Evolutionary conservation across 2,329 filamentous ascomycete species (phyloP).

Genomic region (Chaetothyriales sp.): DNA sequence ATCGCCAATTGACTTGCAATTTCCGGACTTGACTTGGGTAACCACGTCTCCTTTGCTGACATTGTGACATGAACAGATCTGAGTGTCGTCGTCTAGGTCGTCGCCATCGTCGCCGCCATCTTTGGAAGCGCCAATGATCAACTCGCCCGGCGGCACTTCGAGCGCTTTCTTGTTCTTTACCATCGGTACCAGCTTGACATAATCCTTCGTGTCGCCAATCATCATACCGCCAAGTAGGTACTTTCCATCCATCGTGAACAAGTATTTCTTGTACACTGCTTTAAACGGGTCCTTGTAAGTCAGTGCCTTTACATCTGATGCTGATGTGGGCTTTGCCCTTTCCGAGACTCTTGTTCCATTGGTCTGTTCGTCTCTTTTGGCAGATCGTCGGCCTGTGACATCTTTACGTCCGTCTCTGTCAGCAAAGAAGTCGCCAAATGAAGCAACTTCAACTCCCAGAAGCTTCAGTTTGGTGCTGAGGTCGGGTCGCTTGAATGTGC

Average conservation of each 20-base stretch:
- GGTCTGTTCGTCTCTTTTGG: constrained; percentile 28
- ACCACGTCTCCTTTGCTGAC: constrained; percentile 73
- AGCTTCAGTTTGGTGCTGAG: constrained; percentile 85
- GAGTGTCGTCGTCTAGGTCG: constrained; percentile 69
- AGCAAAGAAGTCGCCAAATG: constrained; percentile 87
- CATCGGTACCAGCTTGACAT: constrained; percentile 74
- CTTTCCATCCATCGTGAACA: constrained; percentile 80
- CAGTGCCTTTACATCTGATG: constrained; percentile 58
- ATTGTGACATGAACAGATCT: constrained; percentile 88
- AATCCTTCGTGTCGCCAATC: constrained; percentile 85
- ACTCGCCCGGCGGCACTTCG: constrained; percentile 61
- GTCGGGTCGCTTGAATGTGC: constrained; percentile 66
- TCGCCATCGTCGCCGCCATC: constrained; percentile 59
- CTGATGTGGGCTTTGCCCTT: constrained; percentile 36
- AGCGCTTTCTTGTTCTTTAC: constrained; percentile 70
- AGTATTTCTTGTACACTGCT: constrained; percentile 83
- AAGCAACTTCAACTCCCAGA: constrained; percentile 78
- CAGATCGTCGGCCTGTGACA: constrained; percentile 45
- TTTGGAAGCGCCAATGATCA: constrained; percentile 65
- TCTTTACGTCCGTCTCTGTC: constrained; percentile 67
- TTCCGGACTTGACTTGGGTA: constrained; percentile 56
- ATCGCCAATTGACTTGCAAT: constrained; percentile 65
- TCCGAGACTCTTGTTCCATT: constrained; percentile 18
- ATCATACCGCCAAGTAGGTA: constrained; percentile 92
- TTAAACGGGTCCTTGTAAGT: constrained; percentile 82